phyloP scores from a whole-genome alignment of 164 flowering plant species.

The Annona cherimola region DNA sequence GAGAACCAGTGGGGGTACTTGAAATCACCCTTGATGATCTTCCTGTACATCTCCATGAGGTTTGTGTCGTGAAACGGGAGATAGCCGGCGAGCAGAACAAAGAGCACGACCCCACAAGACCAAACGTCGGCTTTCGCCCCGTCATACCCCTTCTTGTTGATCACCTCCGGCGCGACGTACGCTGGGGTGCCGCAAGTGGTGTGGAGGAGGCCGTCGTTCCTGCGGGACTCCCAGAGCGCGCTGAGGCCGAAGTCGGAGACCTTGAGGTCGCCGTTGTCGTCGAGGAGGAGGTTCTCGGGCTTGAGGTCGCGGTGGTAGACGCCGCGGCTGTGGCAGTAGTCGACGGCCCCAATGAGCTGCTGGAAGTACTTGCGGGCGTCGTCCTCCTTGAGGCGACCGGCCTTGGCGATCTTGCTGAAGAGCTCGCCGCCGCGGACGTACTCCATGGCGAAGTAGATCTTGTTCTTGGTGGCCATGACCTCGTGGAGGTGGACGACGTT shows the following conservation, averaged over 20 bases:
- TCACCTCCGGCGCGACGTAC: slow-evolving; percentile 33
- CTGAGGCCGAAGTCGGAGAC: slow-evolving; percentile 35
- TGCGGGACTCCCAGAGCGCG: slow-evolving; percentile 21
- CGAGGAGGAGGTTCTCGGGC: slow-evolving; percentile 38
- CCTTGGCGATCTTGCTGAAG: slow-evolving; percentile 28
- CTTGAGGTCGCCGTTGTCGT: slow-evolving; percentile 32
- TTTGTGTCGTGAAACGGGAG: slow-evolving; percentile 35
- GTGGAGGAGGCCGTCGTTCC: slow-evolving; percentile 35
- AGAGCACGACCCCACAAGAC: slow-evolving; percentile 40
- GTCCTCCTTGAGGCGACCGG: slow-evolving; percentile 30
- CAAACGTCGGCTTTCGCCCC: slow-evolving; percentile 39
- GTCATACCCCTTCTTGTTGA: slow-evolving; percentile 35
- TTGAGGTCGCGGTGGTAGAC: slow-evolving; percentile 41
- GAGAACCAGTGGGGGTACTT: slow-evolving; percentile 34
- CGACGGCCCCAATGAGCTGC: slow-evolving; percentile 27
- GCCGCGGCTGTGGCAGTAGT: slow-evolving; percentile 38
- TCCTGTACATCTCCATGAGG: slow-evolving; percentile 39
- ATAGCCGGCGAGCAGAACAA: slow-evolving; percentile 33
- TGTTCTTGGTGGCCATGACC: slow-evolving; percentile 35
- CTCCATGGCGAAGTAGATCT: slow-evolving; percentile 33
- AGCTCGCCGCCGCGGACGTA: slow-evolving; percentile 33
- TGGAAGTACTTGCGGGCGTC: slow-evolving; percentile 28
- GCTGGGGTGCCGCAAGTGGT: slow-evolving; percentile 42
- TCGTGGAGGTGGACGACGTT: slow-evolving; percentile 32
- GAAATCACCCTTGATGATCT: slow-evolving; percentile 30